Base-by-base conservation (phyloP, 2,329 filamentous ascomycete genomes). In the Dactylella cylindrospora region DNA sequence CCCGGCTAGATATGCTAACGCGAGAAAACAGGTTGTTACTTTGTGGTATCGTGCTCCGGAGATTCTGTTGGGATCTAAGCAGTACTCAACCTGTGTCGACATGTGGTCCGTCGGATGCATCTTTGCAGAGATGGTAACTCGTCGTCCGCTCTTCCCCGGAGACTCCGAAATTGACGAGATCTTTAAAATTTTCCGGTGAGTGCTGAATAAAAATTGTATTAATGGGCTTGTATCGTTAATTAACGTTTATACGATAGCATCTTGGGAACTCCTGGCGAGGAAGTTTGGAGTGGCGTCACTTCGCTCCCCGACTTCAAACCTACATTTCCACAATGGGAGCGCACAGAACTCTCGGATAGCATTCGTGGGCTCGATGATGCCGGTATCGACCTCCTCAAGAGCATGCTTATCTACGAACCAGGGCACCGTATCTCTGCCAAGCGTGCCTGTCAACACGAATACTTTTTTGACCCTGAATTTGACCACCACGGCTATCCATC, bases 21-120 rank as follows among this genome's bases (percentile, higher is more conserved):
- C 10, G 6, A 12, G 2, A 43, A 36, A 43, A 60, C 28, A 59
- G 52, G 89, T 95, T 62, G 90, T 95, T 60, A 95, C 90, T 1
- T 79, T 95, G 55, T 95, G 90, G 90, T 95, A 95, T 73, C 85
- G 90, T 65, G 81, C 89, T 6, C 90, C 90, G 0, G 90, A 95
- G 73, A 94, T 95, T 74, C 79, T 95, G 15, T 82, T 95, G 1
- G 90, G 90, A 71, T 89, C 90, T 54, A 84, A 90, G 46, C 89
- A 95, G 73, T 95, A 95, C 76, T 93, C 88, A 10, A 95, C 90
- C 10, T 90, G 90, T 54, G 89, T 95, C 33, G 90, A 95, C 71
- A 95, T 95, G 87, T 95, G 90, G 90, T 93, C 88, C 25, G 84
- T 90, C 43, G 90, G 90, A 65, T 93, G 89, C 73, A 95, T 95